These are phyloP conservation scores for Myxozyma nipponensis DNA, from an alignment of 805 yeast species.

Conservation along the genomic window DNA sequence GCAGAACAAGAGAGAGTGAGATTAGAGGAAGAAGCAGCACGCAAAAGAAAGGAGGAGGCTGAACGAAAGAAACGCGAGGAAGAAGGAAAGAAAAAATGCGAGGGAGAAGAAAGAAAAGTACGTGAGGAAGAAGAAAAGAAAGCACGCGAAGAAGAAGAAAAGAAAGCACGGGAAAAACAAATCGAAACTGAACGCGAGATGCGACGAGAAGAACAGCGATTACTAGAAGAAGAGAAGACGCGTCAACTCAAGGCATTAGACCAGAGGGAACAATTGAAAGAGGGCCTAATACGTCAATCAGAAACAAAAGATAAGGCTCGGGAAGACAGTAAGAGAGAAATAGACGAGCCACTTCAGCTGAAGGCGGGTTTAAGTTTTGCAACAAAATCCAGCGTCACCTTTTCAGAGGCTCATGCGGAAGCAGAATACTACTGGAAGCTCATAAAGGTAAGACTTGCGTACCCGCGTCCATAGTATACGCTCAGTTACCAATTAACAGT, in stretches of 20 bases:
- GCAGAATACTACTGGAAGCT: conserved; percentile 42
- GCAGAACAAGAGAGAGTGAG: conserved; percentile 19
- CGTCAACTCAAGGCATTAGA: neutral
- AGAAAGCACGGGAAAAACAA: conserved; percentile 21
- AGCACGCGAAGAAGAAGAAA: conserved; percentile 30
- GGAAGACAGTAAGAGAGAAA: neutral
- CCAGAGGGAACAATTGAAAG: neutral
- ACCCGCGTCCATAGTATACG: too few relatives aligned
- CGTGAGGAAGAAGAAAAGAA: conserved; percentile 31
- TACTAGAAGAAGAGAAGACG: conserved; percentile 12
- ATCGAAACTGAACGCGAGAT: neutral
- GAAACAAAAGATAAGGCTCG: neutral
- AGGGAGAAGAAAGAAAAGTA: conserved; percentile 30
- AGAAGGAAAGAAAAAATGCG: conserved; percentile 10
- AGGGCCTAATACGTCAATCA: neutral
- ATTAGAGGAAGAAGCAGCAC: conserved; percentile 21
- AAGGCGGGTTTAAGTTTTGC: neutral
- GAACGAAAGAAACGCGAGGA: conserved; percentile 13
- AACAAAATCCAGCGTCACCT: neutral
- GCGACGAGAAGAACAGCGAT: neutral
- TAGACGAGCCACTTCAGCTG: neutral
- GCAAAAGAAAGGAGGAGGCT: conserved; percentile 21
- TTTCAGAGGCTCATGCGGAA: conserved; percentile 38
- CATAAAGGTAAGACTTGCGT: conserved; percentile 41
- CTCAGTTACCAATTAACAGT: conserved; percentile 26